Evolutionary conservation across 352 stramenopile species (phyloP).

Genomic region (Pythium pyrilobum): DNA sequence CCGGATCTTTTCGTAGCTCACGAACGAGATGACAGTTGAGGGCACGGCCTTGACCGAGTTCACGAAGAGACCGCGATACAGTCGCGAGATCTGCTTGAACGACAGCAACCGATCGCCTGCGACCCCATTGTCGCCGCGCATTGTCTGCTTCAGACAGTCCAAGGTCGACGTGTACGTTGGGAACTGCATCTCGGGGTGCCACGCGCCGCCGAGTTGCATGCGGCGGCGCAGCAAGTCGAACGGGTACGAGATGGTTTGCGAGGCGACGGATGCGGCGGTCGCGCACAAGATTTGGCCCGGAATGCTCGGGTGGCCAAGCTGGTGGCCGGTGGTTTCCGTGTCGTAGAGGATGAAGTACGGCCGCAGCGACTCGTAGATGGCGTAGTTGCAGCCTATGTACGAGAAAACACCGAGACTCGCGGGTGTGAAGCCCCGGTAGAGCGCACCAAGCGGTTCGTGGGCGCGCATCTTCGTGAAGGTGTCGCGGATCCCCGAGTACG

Average conservation of each 20-base stretch:
- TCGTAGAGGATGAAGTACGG: slow-evolving; percentile 79
- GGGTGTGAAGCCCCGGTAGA: slow-evolving; percentile 71
- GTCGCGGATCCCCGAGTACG: slow-evolving; percentile 45
- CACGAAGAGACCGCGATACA: slow-evolving; percentile 65
- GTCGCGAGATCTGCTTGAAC: slow-evolving; percentile 17
- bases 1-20: slow-evolving; percentile 77
- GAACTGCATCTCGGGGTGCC: slow-evolving; percentile 57
- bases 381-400: slow-evolving; percentile 83
- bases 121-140: slow-evolving; percentile 24
- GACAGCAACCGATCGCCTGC: not conserved
- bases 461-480: slow-evolving; percentile 45
- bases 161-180: slow-evolving; percentile 67
- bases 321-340: slow-evolving; percentile 34
- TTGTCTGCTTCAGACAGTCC: slow-evolving; percentile 54
- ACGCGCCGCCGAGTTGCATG: slow-evolving; percentile 68
- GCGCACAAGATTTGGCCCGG: slow-evolving; percentile 76
- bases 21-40: slow-evolving; percentile 40
- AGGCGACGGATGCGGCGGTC: slow-evolving; percentile 57
- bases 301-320: slow-evolving; percentile 61
- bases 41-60: slow-evolving; percentile 11
- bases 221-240: slow-evolving; percentile 78
- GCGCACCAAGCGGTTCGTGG: slow-evolving; percentile 43
- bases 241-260: slow-evolving; percentile 73
- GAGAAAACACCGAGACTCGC: slow-evolving; percentile 69
- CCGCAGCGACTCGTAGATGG: slow-evolving; percentile 80